phyloP scores from a whole-genome alignment of 2,329 filamentous ascomycete genomes.

The Pochonia chlamydosporia region DNA sequence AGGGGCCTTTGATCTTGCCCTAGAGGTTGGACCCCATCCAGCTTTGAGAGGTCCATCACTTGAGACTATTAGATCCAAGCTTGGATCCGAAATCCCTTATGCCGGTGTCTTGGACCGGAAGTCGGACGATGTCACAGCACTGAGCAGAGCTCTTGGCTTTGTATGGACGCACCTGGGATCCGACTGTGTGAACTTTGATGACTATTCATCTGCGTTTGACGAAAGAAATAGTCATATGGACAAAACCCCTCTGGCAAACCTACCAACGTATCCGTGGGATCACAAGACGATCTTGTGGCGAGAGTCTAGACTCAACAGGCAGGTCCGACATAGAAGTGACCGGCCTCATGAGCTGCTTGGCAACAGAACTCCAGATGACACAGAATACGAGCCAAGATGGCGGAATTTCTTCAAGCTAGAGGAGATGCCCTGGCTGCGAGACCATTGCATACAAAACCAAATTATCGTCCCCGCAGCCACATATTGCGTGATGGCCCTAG shows the following conservation, averaged over 20 bases:
- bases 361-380: not conserved
- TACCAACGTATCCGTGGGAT: too few relatives aligned
- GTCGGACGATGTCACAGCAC: not conserved
- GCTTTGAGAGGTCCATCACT: conserved; percentile 33
- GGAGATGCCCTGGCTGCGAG: conserved; percentile 25
- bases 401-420: conserved; percentile 15
- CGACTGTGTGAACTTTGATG: not conserved
- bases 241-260: too few relatives aligned
- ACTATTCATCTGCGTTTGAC: not conserved
- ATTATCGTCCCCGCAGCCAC: conserved; percentile 32
- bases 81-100: not conserved
- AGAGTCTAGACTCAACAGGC: too few relatives aligned
- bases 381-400: conserved; percentile 7
- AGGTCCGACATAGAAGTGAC: not conserved
- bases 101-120: not conserved
- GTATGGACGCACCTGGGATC: not conserved
- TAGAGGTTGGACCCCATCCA: conserved; percentile 31
- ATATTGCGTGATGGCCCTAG: conserved; percentile 16
- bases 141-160: not conserved
- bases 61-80: conserved; percentile 17
- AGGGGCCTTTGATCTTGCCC: conserved; percentile 6
- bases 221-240: too few relatives aligned
- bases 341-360: not conserved
- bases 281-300: too few relatives aligned
- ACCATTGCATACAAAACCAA: conserved; percentile 16